Base-by-base conservation (phyloP, 164 flowering plant genomes). In the Malania oleifera region DNA sequence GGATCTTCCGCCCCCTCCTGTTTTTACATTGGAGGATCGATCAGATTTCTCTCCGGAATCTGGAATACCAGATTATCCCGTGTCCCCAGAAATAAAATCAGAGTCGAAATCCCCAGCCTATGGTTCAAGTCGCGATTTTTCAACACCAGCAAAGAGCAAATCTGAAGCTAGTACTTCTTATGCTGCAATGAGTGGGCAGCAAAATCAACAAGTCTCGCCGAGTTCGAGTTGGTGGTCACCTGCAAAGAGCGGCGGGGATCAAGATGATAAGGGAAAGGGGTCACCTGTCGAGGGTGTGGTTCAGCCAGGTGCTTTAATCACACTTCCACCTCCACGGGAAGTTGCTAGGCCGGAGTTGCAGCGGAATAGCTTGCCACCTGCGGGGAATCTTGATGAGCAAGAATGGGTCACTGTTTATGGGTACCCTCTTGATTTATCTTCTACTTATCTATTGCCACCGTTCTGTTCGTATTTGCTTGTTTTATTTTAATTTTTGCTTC, bases 371-470 rank as follows among this genome's bases (percentile, higher is more conserved):
- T 62, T 85, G 28, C 87, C n/a, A n/a, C n/a, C 91, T 38, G 70
- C 71, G 0, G 87, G 78, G 28, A 73, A 70, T 48, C 71, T 83
- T 23, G 83, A 81, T 35, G 96, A 87, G 68, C 95, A 89, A 65
- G 95, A 85, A 59, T 95, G 99, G 97, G 91, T 88, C 57, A 95
- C 99, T 55, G 95, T 88, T 64, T 95, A 81, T 71, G 99, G 99
- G 96, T 95, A 83, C 57, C 27, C 1, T 2, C 5, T 28, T 14
- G 57, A 8, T 60, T 58, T 53, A 23, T 23, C 14, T 11, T 52
- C 8, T 52, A 27, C 14, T 28, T 6, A 3, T 19, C 8, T 15
- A 43, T n/a, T 31, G 19, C 46, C 20, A 1, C n/a, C 3, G 5
- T 43, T 43, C 19, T 43, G 20, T 15, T 43, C 5, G 1, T 43